Conservation (phyloP, 495 filamentous ascomycete species). For the Jackrogersella multiformis region DNA sequence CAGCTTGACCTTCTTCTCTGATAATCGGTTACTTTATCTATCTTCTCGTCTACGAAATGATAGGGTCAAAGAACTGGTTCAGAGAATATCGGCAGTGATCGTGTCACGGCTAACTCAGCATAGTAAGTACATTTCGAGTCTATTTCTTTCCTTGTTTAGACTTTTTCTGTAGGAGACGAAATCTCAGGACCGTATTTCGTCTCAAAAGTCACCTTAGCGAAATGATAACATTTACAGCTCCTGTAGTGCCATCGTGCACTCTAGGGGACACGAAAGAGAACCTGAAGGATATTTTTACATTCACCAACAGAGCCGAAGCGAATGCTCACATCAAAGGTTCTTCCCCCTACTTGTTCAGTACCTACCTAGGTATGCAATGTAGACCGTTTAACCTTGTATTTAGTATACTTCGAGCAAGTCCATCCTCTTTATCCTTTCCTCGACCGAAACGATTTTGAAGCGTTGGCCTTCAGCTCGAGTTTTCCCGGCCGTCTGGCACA, state of each 20-base stretch:
- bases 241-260: conserved; percentile 9
- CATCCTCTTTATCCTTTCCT: conserved; percentile 52
- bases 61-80: conserved; percentile 42
- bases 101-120: conserved; percentile 27
- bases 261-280: not conserved
- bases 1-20: conserved; percentile 52
- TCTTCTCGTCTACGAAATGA: conserved; percentile 47
- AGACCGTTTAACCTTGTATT: not conserved
- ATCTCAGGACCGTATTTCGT: not conserved
- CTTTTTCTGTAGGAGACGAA: not conserved
- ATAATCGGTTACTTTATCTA: conserved; percentile 46
- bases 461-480: conserved; percentile 31
- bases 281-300: conserved; percentile 10
- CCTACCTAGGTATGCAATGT: not conserved
- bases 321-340: conserved; percentile 23
- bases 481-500: conserved; percentile 38
- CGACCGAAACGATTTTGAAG: conserved; percentile 45
- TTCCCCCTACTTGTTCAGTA: not conserved
- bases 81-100: conserved; percentile 40
- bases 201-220: not conserved
- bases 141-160: not conserved
- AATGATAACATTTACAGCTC: not conserved
- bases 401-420: conserved; percentile 48
- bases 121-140: not conserved
- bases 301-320: conserved; percentile 35